Evolutionary conservation across 2,329 filamentous ascomycete genomes (phyloP).

Genomic region (Fusarium sp.): DNA sequence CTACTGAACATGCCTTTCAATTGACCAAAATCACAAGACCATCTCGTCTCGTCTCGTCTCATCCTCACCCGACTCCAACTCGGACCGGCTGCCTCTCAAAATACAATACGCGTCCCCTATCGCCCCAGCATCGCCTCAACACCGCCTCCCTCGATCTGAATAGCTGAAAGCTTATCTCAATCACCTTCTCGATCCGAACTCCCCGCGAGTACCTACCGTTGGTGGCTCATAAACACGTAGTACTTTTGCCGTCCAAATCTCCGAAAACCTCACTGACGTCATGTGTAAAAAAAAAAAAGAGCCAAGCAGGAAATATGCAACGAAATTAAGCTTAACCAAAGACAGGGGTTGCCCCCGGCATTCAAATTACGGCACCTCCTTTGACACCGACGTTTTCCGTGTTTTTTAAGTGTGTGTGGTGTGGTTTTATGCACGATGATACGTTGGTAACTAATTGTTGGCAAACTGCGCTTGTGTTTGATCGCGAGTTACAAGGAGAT

Average conservation of each 20-base stretch:
- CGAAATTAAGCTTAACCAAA: conserved; percentile 18
- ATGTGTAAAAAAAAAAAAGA: neutral
- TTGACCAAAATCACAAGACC: neutral
- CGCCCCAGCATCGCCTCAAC: conserved; percentile 11
- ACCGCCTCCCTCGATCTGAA: conserved; percentile 5
- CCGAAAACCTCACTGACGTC: conserved; percentile 4
- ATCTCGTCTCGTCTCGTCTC: neutral
- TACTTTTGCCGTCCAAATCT: neutral
- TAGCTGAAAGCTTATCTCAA: neutral
- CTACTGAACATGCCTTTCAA: neutral
- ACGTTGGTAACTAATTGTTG: conserved; percentile 4
- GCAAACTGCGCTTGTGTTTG: conserved; percentile 4
- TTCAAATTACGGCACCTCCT: neutral
- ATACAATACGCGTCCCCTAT: neutral
- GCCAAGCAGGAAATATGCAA: neutral
- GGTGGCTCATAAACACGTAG: neutral
- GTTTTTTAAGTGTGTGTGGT: neutral
- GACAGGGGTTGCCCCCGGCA: conserved; percentile 1
- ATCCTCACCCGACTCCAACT: neutral
- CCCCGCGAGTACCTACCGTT: neutral
- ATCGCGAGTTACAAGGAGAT: neutral
- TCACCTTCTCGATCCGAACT: conserved; percentile 6
- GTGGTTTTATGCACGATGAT: neutral
- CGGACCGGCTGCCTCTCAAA: neutral
- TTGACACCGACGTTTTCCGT: conserved; percentile 2